These are phyloP conservation scores for Leucocoprinus sp. DNA, from an alignment of 768 basidiomycete species.

Conservation along the genomic window DNA sequence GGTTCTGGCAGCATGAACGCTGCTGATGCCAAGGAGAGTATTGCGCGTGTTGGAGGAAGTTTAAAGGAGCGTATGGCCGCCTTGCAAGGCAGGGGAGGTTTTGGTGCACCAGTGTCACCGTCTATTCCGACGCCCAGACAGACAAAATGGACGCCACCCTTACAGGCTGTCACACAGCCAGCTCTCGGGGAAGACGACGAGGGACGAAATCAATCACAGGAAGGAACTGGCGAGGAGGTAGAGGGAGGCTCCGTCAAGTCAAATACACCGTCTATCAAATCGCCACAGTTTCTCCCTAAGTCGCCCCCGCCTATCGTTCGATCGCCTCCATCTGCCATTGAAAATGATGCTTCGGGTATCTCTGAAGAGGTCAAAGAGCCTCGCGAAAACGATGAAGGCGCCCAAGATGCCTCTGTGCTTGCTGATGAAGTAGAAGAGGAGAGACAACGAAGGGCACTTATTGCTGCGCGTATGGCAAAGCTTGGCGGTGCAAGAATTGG, in stretches of 20 bases:
- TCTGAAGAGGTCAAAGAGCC: conserved; percentile 6
- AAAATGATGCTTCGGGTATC: conserved; percentile 14
- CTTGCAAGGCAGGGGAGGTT: conserved; percentile 74
- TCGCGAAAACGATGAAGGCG: conserved; percentile 11
- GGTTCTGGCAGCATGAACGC: conserved; percentile 56
- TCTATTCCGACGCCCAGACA: conserved; percentile 44
- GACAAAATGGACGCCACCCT: conserved; percentile 78
- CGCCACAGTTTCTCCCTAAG: conserved; percentile 14
- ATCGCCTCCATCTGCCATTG: conserved; percentile 2
- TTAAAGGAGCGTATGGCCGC: conserved; percentile 95
- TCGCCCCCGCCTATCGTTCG: conserved; percentile 13
- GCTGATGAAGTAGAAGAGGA: conserved; percentile 62
- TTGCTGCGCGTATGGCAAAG: conserved; percentile 90
- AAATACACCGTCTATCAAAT: conserved; percentile 20
- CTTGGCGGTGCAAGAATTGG: conserved; percentile 81
- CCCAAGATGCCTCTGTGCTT: conserved; percentile 21
- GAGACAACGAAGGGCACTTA: conserved; percentile 71
- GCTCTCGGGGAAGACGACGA: conserved; percentile 35
- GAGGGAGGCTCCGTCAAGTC: conserved; percentile 23
- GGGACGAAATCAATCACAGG: conserved; percentile 10
- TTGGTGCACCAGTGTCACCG: conserved; percentile 47
- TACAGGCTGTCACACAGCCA: conserved; percentile 44
- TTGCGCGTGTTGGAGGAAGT: conserved; percentile 61
- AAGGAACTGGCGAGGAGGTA: conserved; percentile 11
- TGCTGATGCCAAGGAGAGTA: conserved; percentile 82